These are phyloP conservation scores for Orbilia brochopaga DNA, from an alignment of 2,329 filamentous ascomycete species.

Conservation along the genomic window DNA sequence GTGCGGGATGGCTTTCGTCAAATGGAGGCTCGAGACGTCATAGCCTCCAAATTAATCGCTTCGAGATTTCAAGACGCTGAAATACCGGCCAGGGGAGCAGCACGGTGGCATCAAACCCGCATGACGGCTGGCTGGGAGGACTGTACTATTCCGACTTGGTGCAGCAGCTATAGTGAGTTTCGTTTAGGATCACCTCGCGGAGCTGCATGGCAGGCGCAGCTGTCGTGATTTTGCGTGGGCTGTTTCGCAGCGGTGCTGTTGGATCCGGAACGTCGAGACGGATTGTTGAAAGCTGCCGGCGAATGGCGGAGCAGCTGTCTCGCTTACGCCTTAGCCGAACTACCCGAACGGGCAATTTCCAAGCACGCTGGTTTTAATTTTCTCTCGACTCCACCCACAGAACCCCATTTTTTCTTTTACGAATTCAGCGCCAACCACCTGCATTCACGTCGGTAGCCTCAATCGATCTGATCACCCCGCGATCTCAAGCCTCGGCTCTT, in stretches of 20 bases:
- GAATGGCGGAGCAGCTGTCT: neutral
- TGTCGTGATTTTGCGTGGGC: neutral
- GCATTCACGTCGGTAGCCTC: slow-evolving; percentile 2
- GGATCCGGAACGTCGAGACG: slow-evolving; percentile 33
- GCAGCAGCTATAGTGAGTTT: neutral
- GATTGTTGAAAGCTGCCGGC: slow-evolving; percentile 24
- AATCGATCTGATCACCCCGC: slow-evolving; percentile 8
- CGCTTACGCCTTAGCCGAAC: slow-evolving; percentile 15
- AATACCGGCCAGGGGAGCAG: neutral
- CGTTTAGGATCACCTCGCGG: neutral
- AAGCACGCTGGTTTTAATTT: slow-evolving; percentile 4
- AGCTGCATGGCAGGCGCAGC: neutral
- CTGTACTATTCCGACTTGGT: neutral
- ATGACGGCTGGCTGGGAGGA: neutral
- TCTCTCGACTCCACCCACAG: neutral
- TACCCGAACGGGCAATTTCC: slow-evolving; percentile 23
- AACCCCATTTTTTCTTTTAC: neutral
- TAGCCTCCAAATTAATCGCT: neutral
- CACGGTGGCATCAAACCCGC: slow-evolving; percentile 4
- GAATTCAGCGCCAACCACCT: neutral
- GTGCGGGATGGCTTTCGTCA: neutral
- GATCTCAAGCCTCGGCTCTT: slow-evolving; percentile 10
- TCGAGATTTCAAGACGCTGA: neutral
- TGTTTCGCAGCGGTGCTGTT: slow-evolving; percentile 5
- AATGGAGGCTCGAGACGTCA: neutral